Evolutionary conservation across 2,329 filamentous ascomycete species (phyloP).

Genomic region (Ceratocystiopsis minuta): DNA sequence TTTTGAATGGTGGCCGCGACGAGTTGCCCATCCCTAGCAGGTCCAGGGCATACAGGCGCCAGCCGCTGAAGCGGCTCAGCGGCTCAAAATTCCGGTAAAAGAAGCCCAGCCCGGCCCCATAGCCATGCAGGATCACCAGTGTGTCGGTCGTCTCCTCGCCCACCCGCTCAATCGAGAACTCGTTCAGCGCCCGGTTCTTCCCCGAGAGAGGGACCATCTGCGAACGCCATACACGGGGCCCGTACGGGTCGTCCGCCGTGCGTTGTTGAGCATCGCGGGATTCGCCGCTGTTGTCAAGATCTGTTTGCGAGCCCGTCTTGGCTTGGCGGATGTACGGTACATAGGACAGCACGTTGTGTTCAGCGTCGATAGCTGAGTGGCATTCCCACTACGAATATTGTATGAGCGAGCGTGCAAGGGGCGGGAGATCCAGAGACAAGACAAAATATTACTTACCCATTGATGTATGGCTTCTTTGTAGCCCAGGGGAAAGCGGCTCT

Average conservation of each 20-base stretch:
- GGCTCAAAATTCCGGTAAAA: slow-evolving; percentile 98
- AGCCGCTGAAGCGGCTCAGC: slow-evolving; percentile 58
- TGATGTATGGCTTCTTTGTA: slow-evolving; percentile 85
- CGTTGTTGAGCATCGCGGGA: not conserved
- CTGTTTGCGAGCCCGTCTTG: slow-evolving; percentile 23
- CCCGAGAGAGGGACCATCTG: slow-evolving; percentile 71
- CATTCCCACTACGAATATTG: slow-evolving; percentile 52
- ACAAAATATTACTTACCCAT: slow-evolving; percentile 45
- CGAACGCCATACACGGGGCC: slow-evolving; percentile 70
- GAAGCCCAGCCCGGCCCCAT: slow-evolving; percentile 88
- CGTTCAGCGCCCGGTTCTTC: slow-evolving; percentile 75
- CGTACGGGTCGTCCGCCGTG: slow-evolving; percentile 49
- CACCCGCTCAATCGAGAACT: slow-evolving; percentile 74
- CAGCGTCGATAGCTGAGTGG: slow-evolving; percentile 64
- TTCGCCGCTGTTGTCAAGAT: slow-evolving; percentile 1
- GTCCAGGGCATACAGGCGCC: slow-evolving; percentile 87
- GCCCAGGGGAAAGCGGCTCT: slow-evolving; percentile 52
- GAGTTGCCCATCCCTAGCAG: slow-evolving; percentile 91
- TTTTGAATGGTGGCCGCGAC: slow-evolving; percentile 63
- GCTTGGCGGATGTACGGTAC: slow-evolving; percentile 69
- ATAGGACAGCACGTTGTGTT: slow-evolving; percentile 72
- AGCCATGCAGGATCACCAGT: slow-evolving; percentile 90
- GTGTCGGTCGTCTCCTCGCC: slow-evolving; percentile 68
- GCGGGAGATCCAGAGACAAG: slow-evolving; percentile 5
- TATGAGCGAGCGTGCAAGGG: not conserved